Conservation (phyloP, 2,329 filamentous ascomycete species). For the Rhytidhysteron rufulum region DNA sequence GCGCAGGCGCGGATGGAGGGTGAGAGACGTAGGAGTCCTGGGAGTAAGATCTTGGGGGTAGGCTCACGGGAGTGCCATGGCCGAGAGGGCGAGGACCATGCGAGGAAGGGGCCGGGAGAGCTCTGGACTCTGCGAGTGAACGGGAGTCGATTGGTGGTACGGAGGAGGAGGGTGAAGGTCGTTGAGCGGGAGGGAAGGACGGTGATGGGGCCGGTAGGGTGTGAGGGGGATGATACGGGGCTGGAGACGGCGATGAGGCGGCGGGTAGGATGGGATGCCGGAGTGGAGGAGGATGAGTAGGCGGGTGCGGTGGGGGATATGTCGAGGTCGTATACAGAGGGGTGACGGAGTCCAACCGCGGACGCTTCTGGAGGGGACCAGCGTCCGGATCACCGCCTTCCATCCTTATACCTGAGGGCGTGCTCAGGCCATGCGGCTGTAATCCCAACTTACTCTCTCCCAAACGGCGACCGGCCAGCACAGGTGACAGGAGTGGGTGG, state of each 20-base stretch:
- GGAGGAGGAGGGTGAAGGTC: slow-evolving; percentile 26
- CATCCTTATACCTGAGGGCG: slow-evolving; percentile 35
- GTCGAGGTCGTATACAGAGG: slow-evolving; percentile 31
- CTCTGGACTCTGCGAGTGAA: slow-evolving; percentile 24
- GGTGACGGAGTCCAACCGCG: slow-evolving; percentile 36
- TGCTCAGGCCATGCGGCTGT: slow-evolving; percentile 40
- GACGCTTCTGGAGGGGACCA: slow-evolving; percentile 35
- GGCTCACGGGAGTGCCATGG: slow-evolving; percentile 26
- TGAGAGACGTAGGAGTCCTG: slow-evolving; percentile 31
- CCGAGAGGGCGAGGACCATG: slow-evolving; percentile 30
- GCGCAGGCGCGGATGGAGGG: slow-evolving; percentile 24
- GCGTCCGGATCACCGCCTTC: slow-evolving; percentile 34
- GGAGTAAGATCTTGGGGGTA: slow-evolving; percentile 19
- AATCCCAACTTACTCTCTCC: slow-evolving; percentile 3
- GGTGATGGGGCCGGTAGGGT: slow-evolving; percentile 12
- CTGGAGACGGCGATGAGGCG: slow-evolving; percentile 24
- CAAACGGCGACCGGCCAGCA: slow-evolving; percentile 21
- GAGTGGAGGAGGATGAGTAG: slow-evolving; percentile 18
- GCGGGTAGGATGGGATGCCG: slow-evolving; percentile 28
- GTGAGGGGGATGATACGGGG: slow-evolving; percentile 18
- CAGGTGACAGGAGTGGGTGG: not conserved
- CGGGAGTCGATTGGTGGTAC: slow-evolving; percentile 31
- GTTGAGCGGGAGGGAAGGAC: slow-evolving; percentile 17
- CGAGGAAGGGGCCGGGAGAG: slow-evolving; percentile 14
- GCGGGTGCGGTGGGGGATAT: slow-evolving; percentile 26